Evolutionary conservation across 768 basidiomycete genomes (phyloP), one percentile per base, ranked within the genome.

Genomic region (Phlebiopsis flavidoalba): DNA sequence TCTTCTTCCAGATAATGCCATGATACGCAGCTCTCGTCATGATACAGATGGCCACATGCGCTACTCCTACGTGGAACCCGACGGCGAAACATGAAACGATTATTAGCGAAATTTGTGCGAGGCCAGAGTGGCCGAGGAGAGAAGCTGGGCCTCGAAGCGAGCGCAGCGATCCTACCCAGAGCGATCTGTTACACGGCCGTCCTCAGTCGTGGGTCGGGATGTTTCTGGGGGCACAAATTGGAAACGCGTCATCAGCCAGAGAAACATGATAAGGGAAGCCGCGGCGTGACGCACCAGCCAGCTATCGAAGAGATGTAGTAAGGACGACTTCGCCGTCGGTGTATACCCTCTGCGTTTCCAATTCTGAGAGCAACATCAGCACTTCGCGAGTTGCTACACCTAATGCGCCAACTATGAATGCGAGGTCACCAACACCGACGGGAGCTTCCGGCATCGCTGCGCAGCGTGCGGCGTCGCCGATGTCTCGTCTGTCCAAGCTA

Each of bases 91-190:
- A 0, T 90, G n/a, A n/a, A n/a, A 87, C 67, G 96, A 98, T n/a
- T 71, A 93, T 98, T 70, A 94, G 92, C 67, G 89, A 96, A 63
- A 88, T 97, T n/a, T 53, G 82, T 98, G n/a, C 51, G 93, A 95
- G 69, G 85, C 91, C 72, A n/a, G 96, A 96, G 66, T 89, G 91
- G 80, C n/a, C 77, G 83, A n/a, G 84, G 69, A 26, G 69, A 26
- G 73, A 72, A 55, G 64, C 57, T 22, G 68, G 67, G 1, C 62
- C 62, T 1, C 31, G 58, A 15, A n/a, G 81, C 31, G 77, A 76
- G 43, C 40, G 40, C 12, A 49, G 53, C 7, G 60, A 62, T 15
- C 51, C 67, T 14, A 72, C 76, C 33, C 78, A 80, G 68, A 79
- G 77, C 45, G 91, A 93, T 66, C 74, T 93, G 19, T 72, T 93